phyloP scores from a whole-genome alignment of 768 basidiomycete genomes.

The Tulasnella sp. region DNA sequence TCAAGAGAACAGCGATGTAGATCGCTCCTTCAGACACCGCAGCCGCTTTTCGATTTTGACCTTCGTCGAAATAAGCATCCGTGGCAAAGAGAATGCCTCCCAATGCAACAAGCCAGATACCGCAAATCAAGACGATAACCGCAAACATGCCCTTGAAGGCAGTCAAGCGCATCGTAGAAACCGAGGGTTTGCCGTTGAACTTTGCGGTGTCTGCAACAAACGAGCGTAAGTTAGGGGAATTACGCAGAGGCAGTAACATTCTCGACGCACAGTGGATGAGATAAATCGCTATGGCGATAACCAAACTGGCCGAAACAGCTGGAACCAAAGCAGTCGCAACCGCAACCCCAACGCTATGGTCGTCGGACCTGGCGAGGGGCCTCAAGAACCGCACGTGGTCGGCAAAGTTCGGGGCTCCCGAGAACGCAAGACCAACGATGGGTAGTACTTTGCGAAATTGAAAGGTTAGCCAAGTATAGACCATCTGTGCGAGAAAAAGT shows the following conservation, averaged over 20 bases:
- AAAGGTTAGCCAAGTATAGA: slow-evolving; percentile 27
- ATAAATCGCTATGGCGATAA: slow-evolving; percentile 58
- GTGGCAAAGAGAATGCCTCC: slow-evolving; percentile 73
- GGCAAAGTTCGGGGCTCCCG: slow-evolving; percentile 71
- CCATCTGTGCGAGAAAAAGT: slow-evolving; percentile 15
- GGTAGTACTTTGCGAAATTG: slow-evolving; percentile 60
- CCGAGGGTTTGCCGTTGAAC: slow-evolving; percentile 61
- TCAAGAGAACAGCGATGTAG: slow-evolving; percentile 66
- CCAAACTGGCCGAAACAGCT: slow-evolving; percentile 61
- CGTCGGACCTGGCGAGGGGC: slow-evolving; percentile 50
- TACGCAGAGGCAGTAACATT: slow-evolving; percentile 30
- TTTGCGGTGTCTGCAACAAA: slow-evolving; percentile 54
- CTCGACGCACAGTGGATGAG: slow-evolving; percentile 59
- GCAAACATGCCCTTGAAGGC: slow-evolving; percentile 68
- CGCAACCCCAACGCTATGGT: slow-evolving; percentile 59
- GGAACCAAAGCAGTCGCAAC: slow-evolving; percentile 71
- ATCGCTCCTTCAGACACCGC: slow-evolving; percentile 70
- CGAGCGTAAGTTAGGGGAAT: not conserved
- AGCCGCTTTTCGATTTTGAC: slow-evolving; percentile 40
- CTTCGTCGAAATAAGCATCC: slow-evolving; percentile 54
- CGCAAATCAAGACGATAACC: slow-evolving; percentile 56
- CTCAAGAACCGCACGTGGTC: slow-evolving; percentile 70
- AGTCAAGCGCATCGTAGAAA: slow-evolving; percentile 63
- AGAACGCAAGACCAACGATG: slow-evolving; percentile 66
- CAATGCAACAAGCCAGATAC: slow-evolving; percentile 65